phyloP scores from a whole-genome alignment of 768 basidiomycete genomes.

The Xerocomellus chrysenteron region DNA sequence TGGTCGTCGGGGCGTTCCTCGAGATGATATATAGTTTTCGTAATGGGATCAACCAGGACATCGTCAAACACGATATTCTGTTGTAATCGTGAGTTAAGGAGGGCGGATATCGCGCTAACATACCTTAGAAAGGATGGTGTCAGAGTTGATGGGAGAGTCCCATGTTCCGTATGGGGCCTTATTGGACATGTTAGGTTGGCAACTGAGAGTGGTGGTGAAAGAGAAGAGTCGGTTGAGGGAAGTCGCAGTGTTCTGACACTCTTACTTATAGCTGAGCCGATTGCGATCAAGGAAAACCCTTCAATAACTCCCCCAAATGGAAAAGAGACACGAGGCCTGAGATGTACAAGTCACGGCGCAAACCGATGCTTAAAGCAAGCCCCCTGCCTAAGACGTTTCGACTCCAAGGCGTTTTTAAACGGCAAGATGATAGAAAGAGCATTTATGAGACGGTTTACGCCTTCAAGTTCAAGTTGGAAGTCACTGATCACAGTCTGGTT shows the following conservation, averaged over 20 bases:
- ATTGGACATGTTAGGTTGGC: background rate
- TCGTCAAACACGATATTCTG: constrained; percentile 38
- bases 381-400: background rate
- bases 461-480: too few relatives aligned
- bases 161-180: constrained; percentile 58
- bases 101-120: background rate
- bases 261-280: background rate
- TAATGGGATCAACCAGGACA: constrained; percentile 52
- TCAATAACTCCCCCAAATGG: background rate
- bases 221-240: background rate
- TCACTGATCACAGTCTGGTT: too few relatives aligned
- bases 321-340: background rate
- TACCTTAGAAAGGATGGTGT: constrained; percentile 46
- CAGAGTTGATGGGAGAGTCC: constrained; percentile 53
- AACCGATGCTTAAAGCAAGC: background rate
- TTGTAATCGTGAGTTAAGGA: background rate
- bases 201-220: background rate
- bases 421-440: background rate
- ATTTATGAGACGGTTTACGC: too few relatives aligned
- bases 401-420: background rate
- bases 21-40: constrained; percentile 47
- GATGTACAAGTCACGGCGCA: background rate
- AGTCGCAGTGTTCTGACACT: background rate
- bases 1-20: constrained; percentile 48
- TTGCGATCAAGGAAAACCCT: background rate